Conservation (phyloP, 2,329 filamentous ascomycete genomes). For the Colletotrichum siamense region DNA sequence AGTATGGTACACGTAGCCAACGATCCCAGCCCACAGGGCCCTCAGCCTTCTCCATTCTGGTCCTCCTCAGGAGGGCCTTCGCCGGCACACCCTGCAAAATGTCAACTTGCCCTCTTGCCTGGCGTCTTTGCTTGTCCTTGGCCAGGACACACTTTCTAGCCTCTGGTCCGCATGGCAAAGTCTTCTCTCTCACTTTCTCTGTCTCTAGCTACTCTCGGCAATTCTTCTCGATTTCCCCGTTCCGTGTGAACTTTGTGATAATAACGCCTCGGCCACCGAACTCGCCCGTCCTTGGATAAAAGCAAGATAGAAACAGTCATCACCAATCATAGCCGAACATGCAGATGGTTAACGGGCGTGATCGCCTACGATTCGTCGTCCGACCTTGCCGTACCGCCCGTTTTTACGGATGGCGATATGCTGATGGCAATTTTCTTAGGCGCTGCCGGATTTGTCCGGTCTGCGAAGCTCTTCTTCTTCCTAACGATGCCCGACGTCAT, state of each 20-base stretch:
- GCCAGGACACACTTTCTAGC: background rate
- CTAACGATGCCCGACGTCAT: conserved; percentile 41
- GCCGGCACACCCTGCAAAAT: background rate
- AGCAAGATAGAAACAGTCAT: conserved; percentile 16
- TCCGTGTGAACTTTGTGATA: conserved; percentile 13
- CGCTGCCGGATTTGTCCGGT: conserved; percentile 42
- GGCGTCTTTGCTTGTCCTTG: background rate
- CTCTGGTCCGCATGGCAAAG: background rate
- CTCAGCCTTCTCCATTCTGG: background rate
- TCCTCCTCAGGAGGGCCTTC: background rate
- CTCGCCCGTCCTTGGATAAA: conserved; percentile 12
- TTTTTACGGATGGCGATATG: conserved; percentile 52
- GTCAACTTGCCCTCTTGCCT: conserved; percentile 7
- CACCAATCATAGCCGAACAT: conserved; percentile 2
- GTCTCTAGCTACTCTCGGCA: conserved; percentile 4
- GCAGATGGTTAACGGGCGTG: background rate
- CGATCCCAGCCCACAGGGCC: conserved; percentile 1
- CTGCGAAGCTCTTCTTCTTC: conserved; percentile 52
- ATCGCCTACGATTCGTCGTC: conserved; percentile 43
- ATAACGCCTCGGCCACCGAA: conserved; percentile 14
- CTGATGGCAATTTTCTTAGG: conserved; percentile 65
- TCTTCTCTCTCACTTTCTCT: background rate
- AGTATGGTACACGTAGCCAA: conserved; percentile 16
- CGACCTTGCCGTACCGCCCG: conserved; percentile 40
- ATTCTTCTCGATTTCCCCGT: conserved; percentile 17